Evolutionary conservation across 2,329 filamentous ascomycete species (phyloP).

Genomic region (Trichoderma polysporum): DNA sequence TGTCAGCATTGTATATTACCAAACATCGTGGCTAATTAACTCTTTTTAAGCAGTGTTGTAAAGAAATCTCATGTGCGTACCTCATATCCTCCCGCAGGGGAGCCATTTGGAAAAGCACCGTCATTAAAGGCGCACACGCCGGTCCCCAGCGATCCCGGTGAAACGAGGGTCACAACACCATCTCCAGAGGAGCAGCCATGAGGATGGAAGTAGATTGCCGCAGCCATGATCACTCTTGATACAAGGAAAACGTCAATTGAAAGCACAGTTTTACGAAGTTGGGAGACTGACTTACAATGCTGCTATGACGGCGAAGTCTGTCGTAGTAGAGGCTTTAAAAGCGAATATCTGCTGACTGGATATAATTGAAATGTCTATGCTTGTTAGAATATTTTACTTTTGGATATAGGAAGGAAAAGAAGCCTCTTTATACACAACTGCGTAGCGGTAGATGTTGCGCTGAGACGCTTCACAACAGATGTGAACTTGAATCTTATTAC

Average conservation of each 20-base stretch:
- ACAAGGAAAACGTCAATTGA: not conserved
- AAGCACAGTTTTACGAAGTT: not conserved
- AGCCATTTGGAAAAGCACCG: not conserved
- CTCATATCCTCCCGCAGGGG: slow-evolving; percentile 13
- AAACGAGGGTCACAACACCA: slow-evolving; percentile 11
- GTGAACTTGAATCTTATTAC: not conserved
- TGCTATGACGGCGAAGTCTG: not conserved
- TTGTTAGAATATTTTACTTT: not conserved
- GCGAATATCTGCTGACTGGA: not conserved
- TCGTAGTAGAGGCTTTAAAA: not conserved
- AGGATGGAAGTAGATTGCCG: slow-evolving; percentile 1
- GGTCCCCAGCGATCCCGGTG: not conserved
- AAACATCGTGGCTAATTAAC: not conserved
- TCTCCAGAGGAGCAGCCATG: slow-evolving; percentile 3
- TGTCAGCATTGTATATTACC: not conserved
- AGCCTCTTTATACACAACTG: not conserved
- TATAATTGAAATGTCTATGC: not conserved
- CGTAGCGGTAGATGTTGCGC: not conserved
- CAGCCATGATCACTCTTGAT: not conserved
- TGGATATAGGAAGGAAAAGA: not conserved
- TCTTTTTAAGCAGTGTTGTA: not conserved
- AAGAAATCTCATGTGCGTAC: not conserved
- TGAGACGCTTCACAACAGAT: not conserved
- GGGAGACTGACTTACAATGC: not conserved
- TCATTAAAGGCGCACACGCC: slow-evolving; percentile 10